Evolutionary conservation across 225 moss, liverwort and hornwort genomes (phyloP), one percentile per base, ranked within the genome.

Genomic region (Pseudoscleropodium purum): DNA sequence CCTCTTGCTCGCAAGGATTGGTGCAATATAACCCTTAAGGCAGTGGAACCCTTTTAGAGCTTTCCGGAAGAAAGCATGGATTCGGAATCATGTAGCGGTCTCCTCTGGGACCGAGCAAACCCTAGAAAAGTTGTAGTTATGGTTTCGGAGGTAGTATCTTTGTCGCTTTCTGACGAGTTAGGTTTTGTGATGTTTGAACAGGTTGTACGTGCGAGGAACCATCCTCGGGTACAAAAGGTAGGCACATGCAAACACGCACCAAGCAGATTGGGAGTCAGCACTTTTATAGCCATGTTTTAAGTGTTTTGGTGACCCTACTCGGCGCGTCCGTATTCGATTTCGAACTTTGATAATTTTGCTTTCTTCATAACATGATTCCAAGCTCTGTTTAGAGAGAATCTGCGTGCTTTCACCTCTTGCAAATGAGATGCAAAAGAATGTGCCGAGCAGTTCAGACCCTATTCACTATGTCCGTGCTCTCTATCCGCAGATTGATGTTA

Each of bases 171-270:
- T 92, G 79, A 87, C 90, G 33, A 83, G 13, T 70, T n/a, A 18
- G 37, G 51, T 57, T 86, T 34, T 79, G 76, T 81, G 54, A 68
- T 45, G 37, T 86, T 86, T 63, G 37, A 89, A 56, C 94, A 97
- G 95, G 94, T 90, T 97, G 91, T 97, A 97, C 75, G 95, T 97
- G 70, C 94, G 95, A 84, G 96, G 96, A 61, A 97, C 93, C 77
- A 90, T 97, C 91, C 96, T 97, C 92, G 96, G 96, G 83, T 97
- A 96, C 93, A 96, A 97, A 67, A 97, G 97, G 97, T 96, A 78
- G 73, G 90, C 52, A 27, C 14, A 56, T 75, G 36, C 63, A 68
- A 54, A 54, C 11, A 16, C 34, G 5, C 27, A 26, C 8, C 73
- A 21, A 31, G 37, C 51, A 5, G 15, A 39, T 21, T 45, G 6